Conservation (phyloP, 2,329 filamentous ascomycete genomes). For the Fusarium sp. region DNA sequence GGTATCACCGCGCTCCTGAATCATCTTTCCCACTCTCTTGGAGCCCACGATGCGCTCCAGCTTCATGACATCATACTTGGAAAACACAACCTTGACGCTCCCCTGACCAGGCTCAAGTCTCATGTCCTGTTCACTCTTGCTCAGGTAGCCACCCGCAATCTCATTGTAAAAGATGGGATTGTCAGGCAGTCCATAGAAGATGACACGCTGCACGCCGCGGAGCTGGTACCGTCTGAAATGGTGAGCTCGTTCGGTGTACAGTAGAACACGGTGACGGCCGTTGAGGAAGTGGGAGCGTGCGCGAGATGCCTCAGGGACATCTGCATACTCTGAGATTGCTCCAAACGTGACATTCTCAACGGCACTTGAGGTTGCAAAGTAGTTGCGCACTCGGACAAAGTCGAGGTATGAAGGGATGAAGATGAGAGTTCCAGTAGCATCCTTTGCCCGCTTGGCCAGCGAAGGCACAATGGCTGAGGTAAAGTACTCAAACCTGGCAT, state of each 20-base stretch:
- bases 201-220: constrained; percentile 82
- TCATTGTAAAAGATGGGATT: constrained; percentile 87
- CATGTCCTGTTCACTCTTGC: constrained; percentile 67
- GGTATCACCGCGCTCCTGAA: constrained; percentile 85
- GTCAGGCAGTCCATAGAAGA: constrained; percentile 92
- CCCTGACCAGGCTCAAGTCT: constrained; percentile 69
- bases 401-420: constrained; percentile 96
- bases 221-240: constrained; percentile 93
- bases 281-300: constrained; percentile 88
- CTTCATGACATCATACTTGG: constrained; percentile 89
- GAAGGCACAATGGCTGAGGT: constrained; percentile 82
- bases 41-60: constrained; percentile 89
- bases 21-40: constrained; percentile 84
- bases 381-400: constrained; percentile 93
- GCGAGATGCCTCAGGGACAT: constrained; percentile 81
- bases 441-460: constrained; percentile 75
- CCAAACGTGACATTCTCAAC: constrained; percentile 72
- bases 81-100: constrained; percentile 76
- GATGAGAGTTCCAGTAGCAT: constrained; percentile 78
- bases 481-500: constrained; percentile 93
- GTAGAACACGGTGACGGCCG: constrained; percentile 82
- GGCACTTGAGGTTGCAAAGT: constrained; percentile 79
- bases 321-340: constrained; percentile 88
- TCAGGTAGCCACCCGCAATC: constrained; percentile 76
- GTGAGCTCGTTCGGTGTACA: constrained; percentile 97